Base-by-base conservation (phyloP, 805 yeast genomes). In the Wickerhamiella occidentalis region DNA sequence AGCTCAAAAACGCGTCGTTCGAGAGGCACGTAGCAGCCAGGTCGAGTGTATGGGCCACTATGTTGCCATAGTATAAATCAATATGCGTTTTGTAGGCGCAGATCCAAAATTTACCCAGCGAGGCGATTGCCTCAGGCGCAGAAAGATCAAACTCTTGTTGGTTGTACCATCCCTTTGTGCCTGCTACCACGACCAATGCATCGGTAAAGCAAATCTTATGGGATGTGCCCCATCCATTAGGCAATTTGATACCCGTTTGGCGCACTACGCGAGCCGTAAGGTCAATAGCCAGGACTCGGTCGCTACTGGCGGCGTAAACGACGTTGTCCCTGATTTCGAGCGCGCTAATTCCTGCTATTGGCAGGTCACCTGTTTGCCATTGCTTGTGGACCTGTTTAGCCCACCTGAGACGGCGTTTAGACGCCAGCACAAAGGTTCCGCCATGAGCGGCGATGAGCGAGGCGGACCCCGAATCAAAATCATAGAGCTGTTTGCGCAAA, bases 391-490 rank as follows among this genome's bases (percentile, higher is more conserved):
- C 23, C 35, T 18, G 33, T 8, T 15, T 18, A 13, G 33, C n/a
- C 48, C 48, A 45, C 6, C 48, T 43, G 9, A 45, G 25, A 2
- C 48, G 48, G 28, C 48, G 48, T 35, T 45, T 45, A 12, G 48
- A 45, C 19, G 43, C 43, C 28, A 45, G 28, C n/a, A 29, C 48
- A 13, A 37, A 25, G 9, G 29, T 18, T 7, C 35, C n/a, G 15
- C 13, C 17, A 3, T 18, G 11, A 3, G 48, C 43, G 13, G 43
- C 35, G 12, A 35, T 6, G n/a, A 18, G 6, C 12, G 43, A 21
- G 11, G 35, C 48, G 7, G 42, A 35, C 6, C 43, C 43, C 37
- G 36, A 36, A 22, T 36, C 43, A 15, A 45, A 45, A 15, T 22
- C 30, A 12, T 26, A 23, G 8, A 17, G 12, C 26, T 12, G 43